Conservation (phyloP, 306 rosid genomes). For the Citrullus amarus region DNA sequence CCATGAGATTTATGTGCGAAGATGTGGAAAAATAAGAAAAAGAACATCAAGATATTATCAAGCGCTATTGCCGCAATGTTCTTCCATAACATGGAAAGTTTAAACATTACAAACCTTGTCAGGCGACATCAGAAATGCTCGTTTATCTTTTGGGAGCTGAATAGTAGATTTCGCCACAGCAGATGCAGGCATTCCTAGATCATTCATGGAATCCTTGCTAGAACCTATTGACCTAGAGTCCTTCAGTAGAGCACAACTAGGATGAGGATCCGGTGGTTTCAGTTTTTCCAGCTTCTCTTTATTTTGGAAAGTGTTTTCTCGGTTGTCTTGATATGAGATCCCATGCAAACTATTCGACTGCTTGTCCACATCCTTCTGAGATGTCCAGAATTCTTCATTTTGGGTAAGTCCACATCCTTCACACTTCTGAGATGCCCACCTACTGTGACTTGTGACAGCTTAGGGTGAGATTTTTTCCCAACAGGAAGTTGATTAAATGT, state of each 20-base stretch:
- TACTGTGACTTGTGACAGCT: conserved; percentile 58
- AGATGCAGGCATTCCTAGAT: conserved; percentile 21
- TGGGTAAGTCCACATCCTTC: conserved; percentile 58
- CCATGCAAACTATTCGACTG: background rate
- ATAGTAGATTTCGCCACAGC: conserved; percentile 13
- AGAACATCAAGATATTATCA: background rate
- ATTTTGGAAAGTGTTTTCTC: conserved; percentile 19
- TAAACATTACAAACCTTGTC: conserved; percentile 46
- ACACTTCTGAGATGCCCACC: conserved; percentile 62
- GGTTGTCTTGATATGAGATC: conserved; percentile 18
- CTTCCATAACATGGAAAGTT: background rate
- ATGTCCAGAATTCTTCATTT: conserved; percentile 41
- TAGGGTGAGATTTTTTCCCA: conserved; percentile 41
- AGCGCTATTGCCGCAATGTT: background rate
- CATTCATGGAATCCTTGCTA: conserved; percentile 18
- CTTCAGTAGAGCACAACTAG: conserved; percentile 18
- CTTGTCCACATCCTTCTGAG: conserved; percentile 44
- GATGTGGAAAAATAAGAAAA: background rate
- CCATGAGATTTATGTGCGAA: background rate
- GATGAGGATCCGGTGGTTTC: conserved; percentile 24
- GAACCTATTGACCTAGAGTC: conserved; percentile 14
- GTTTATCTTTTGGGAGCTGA: conserved; percentile 33
- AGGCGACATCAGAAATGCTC: conserved; percentile 62
- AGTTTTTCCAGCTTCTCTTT: conserved; percentile 36
- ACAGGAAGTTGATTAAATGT: conserved; percentile 21